These are phyloP conservation scores for Phytophthora pluvialis DNA, from an alignment of 352 stramenopile species.

Conservation along the genomic window DNA sequence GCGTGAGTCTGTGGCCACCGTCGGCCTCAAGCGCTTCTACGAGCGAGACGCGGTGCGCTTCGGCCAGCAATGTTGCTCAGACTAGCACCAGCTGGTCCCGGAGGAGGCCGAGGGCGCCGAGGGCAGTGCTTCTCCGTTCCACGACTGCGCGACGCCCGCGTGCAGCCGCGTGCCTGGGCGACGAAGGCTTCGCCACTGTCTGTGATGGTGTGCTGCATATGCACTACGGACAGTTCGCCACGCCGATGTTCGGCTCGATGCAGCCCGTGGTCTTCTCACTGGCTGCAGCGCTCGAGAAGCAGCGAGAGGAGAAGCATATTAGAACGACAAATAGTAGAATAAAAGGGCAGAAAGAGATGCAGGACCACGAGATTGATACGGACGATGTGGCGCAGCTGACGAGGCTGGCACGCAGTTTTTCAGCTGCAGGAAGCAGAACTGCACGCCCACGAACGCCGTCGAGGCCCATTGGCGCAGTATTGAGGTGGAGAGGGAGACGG, in stretches of 20 bases:
- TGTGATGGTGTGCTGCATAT: conserved; percentile 35
- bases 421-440: conserved; percentile 31
- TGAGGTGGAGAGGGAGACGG: conserved; percentile 15
- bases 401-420: conserved; percentile 39
- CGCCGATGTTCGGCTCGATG: conserved; percentile 26
- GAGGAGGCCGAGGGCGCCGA: conserved; percentile 25
- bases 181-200: conserved; percentile 14
- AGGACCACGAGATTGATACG: conserved; percentile 16
- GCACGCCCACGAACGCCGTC: conserved; percentile 22
- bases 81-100: conserved; percentile 36
- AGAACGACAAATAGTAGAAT: not conserved
- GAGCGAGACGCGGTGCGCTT: conserved; percentile 18
- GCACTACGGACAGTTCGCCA: conserved; percentile 29
- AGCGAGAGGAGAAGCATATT: not conserved
- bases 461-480: conserved; percentile 40
- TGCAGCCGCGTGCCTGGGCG: conserved; percentile 19
- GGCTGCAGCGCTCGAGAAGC: conserved; percentile 16
- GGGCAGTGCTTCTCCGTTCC: conserved; percentile 7
- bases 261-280: conserved; percentile 34
- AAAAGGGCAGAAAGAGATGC: not conserved
- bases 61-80: conserved; percentile 27
- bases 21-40: conserved; percentile 24
- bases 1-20: conserved; percentile 20
- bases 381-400: conserved; percentile 26
- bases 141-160: conserved; percentile 11